Conservation (phyloP, 1,284 basidiomycete species). For the Boletus albobrunnescens region DNA sequence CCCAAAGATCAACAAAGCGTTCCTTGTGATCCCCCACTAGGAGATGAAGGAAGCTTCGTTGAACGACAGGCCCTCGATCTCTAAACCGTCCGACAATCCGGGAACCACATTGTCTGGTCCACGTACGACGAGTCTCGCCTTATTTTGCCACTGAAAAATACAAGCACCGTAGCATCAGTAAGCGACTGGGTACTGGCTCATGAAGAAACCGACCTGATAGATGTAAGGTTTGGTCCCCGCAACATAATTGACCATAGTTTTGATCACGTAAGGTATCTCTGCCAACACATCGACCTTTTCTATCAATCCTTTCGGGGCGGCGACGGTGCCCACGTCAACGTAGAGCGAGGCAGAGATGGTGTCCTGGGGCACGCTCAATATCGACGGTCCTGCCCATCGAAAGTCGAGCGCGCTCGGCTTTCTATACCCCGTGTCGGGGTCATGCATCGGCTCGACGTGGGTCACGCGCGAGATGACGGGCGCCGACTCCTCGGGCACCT, state of each 20-base stretch:
- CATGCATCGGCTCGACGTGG: constrained; percentile 61
- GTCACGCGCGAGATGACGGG: constrained; percentile 61
- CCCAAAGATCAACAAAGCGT: background rate
- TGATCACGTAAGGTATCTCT: constrained; percentile 91
- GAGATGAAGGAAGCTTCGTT: constrained; percentile 93
- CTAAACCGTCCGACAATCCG: constrained; percentile 42
- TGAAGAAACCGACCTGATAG: constrained; percentile 68
- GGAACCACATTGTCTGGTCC: constrained; percentile 54
- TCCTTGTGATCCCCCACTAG: constrained; percentile 29
- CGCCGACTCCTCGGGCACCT: constrained; percentile 45
- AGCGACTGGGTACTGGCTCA: background rate
- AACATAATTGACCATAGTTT: constrained; percentile 86
- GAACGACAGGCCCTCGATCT: constrained; percentile 74
- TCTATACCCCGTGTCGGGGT: constrained; percentile 80
- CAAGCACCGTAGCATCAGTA: background rate
- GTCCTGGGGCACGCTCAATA: constrained; percentile 51
- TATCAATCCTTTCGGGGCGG: constrained; percentile 71
- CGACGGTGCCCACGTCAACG: constrained; percentile 53
- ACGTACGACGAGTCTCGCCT: constrained; percentile 62
- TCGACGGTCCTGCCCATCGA: constrained; percentile 74
- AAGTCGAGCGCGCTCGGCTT: constrained; percentile 72
- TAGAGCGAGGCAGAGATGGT: constrained; percentile 52
- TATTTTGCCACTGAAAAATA: constrained; percentile 75
- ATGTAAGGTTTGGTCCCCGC: constrained; percentile 91
- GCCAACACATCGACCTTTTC: constrained; percentile 97